Evolutionary conservation across 73 alveolate genomes (phyloP).

Genomic region (Tetrahymena borealis): DNA sequence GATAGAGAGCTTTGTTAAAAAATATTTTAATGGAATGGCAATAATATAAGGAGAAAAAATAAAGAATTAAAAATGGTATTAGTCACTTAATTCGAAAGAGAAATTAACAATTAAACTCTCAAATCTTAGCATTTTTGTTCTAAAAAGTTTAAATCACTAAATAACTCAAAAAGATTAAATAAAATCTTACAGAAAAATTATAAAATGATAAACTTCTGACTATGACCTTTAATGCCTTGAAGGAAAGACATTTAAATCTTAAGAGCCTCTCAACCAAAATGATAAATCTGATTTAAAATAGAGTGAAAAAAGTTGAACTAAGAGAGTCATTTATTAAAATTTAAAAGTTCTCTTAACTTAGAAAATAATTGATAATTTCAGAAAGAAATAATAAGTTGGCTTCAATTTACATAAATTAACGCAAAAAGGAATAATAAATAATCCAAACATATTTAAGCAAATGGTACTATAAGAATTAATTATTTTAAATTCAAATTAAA

Average conservation of each 20-base stretch:
- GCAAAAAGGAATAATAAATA: not conserved
- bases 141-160: not conserved
- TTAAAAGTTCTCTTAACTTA: not conserved
- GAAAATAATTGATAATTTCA: not conserved
- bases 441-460: not conserved
- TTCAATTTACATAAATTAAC: not conserved
- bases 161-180: not conserved
- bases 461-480: not conserved
- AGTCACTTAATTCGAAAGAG: not conserved
- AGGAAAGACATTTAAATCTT: not conserved
- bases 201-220: not conserved
- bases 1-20: not conserved
- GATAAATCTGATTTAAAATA: not conserved
- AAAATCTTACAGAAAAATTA: not conserved
- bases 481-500: not conserved
- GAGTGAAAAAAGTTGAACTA: not conserved
- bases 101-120: not conserved
- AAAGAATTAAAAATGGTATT: not conserved
- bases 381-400: not conserved
- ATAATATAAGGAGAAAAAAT: not conserved
- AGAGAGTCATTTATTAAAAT: not conserved
- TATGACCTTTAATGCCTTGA: not conserved
- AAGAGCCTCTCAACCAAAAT: not conserved
- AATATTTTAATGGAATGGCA: not conserved
- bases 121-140: not conserved